Base-by-base conservation (phyloP, 805 yeast species). In the Metschnikowia santaceciliae region DNA sequence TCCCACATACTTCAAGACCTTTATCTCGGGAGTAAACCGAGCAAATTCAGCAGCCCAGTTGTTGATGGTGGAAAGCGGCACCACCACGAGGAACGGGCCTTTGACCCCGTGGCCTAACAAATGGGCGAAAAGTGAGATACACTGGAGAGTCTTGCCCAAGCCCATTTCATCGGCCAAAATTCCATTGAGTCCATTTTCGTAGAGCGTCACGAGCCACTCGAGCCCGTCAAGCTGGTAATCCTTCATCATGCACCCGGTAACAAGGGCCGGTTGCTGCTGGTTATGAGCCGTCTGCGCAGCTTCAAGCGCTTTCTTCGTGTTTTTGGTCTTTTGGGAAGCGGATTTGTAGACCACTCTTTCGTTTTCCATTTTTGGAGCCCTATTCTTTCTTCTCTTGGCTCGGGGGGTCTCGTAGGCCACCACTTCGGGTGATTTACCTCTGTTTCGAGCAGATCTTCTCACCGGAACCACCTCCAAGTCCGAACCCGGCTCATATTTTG, bases 91-190 rank as follows among this genome's bases (percentile, higher is more conserved):
- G 59, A 87, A 89, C 0, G 95, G 94, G 0, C 96, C 96, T 36
- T 71, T 68, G 1, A 89, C 80, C 3, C 88, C 90, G 65, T 88
- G 83, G 57, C 89, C 96, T 42, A 85, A 78, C 35, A 91, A 71
- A 61, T 85, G 88, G 4, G 89, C 81, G 3, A 90, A 60, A 53
- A 92, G 75, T 0, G 96, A 79, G 49, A 92, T 89, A 40, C 94
- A 85, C 66, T 94, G 96, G 6, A 92, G 67, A 0, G 99, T 94
- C 64, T 92, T 92, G 1, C 99, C 99, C 23, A 92, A 72, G 0
- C 98, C 98, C 99, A 92, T 92, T 66, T 92, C 98, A 69, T 94
- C 98, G 0, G 98, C 98, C 19, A 94, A 71, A 34, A 94, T 91
- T 2, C 98, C 99, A 66, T 92, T 92, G 30, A 92, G 73, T 0